A percentile compares a stretch with the other conserved stretches of the same genome.
Evolutionary conservation across 805 yeast species (phyloP).

Genomic region (Candida bentonensis): DNA sequence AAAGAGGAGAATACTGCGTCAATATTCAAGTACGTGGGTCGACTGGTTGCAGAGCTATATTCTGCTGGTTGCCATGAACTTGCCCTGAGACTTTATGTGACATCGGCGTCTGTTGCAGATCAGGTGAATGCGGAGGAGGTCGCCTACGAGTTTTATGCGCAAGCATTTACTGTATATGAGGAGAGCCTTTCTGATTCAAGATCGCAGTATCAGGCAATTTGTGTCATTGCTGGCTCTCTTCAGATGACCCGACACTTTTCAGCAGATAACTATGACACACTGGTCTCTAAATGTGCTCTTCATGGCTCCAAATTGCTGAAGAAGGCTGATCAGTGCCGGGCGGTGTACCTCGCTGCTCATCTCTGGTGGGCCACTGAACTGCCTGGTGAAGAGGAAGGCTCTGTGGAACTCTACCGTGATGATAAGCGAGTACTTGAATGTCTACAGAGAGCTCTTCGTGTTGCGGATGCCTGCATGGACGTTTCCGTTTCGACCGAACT

Average conservation of each 20-base stretch:
- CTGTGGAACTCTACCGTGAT: slow-evolving; percentile 28
- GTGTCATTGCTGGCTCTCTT: slow-evolving; percentile 35
- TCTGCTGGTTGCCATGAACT: slow-evolving; percentile 23
- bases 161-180: slow-evolving; percentile 77
- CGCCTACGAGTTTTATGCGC: slow-evolving; percentile 77
- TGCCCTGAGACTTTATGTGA: slow-evolving; percentile 34
- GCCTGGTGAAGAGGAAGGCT: slow-evolving; percentile 31
- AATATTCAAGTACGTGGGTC: slow-evolving; percentile 62
- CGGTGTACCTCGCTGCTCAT: slow-evolving; percentile 78
- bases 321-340: slow-evolving; percentile 89
- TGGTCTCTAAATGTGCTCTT: slow-evolving; percentile 73
- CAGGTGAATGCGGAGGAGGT: slow-evolving; percentile 57
- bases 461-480: slow-evolving; percentile 93
- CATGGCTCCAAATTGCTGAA: slow-evolving; percentile 80
- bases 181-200: slow-evolving; percentile 40
- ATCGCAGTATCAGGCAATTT: slow-evolving; percentile 38
- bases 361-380: slow-evolving; percentile 85
- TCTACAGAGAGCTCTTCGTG: slow-evolving; percentile 71
- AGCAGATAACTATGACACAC: slow-evolving; percentile 60
- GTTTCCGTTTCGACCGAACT: slow-evolving; percentile 56
- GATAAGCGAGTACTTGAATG: slow-evolving; percentile 80
- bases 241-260: slow-evolving; percentile 39
- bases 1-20: slow-evolving; percentile 24
- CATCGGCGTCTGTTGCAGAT: slow-evolving; percentile 67
- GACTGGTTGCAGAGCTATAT: slow-evolving; percentile 52